Conservation (phyloP, 2,329 filamentous ascomycete genomes). For the Sclerotinia borealis region DNA sequence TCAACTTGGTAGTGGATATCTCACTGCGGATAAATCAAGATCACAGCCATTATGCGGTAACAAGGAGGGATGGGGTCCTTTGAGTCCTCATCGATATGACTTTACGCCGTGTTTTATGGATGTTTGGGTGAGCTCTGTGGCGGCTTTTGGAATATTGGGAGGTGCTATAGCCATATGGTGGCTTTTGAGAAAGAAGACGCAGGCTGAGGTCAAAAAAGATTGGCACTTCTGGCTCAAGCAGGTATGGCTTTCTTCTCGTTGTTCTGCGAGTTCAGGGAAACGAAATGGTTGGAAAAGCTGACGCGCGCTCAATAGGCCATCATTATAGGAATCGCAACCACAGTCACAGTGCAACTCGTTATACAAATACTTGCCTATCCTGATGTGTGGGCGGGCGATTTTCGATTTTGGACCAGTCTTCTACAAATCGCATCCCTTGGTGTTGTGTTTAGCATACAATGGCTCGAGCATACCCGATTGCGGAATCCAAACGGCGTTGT, state of each 20-base stretch:
- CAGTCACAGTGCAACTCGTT: slow-evolving; percentile 53
- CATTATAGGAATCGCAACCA: slow-evolving; percentile 49
- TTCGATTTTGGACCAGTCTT: slow-evolving; percentile 66
- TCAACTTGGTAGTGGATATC: slow-evolving; percentile 53
- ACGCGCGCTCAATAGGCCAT: slow-evolving; percentile 40
- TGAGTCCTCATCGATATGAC: slow-evolving; percentile 83
- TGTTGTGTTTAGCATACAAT: slow-evolving; percentile 61
- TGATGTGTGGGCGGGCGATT: slow-evolving; percentile 56
- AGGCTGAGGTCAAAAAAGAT: slow-evolving; percentile 67
- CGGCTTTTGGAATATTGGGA: slow-evolving; percentile 70
- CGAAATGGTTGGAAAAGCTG: slow-evolving; percentile 6
- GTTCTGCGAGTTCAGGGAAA: slow-evolving; percentile 17
- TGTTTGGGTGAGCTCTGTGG: slow-evolving; percentile 74
- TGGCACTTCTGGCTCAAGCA: slow-evolving; percentile 93
- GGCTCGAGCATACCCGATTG: slow-evolving; percentile 63
- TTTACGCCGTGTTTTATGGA: slow-evolving; percentile 98
- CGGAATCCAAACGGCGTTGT: slow-evolving; percentile 65
- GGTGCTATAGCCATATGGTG: slow-evolving; percentile 76
- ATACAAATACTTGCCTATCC: slow-evolving; percentile 56
- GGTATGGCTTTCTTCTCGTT: slow-evolving; percentile 45
- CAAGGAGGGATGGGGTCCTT: slow-evolving; percentile 87
- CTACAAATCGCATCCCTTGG: slow-evolving; percentile 53
- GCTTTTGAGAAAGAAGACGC: slow-evolving; percentile 63
- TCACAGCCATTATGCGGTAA: slow-evolving; percentile 77
- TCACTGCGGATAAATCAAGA: slow-evolving; percentile 38